Base-by-base conservation (phyloP, 1,284 basidiomycete species). In the Rhodofomes roseus region DNA sequence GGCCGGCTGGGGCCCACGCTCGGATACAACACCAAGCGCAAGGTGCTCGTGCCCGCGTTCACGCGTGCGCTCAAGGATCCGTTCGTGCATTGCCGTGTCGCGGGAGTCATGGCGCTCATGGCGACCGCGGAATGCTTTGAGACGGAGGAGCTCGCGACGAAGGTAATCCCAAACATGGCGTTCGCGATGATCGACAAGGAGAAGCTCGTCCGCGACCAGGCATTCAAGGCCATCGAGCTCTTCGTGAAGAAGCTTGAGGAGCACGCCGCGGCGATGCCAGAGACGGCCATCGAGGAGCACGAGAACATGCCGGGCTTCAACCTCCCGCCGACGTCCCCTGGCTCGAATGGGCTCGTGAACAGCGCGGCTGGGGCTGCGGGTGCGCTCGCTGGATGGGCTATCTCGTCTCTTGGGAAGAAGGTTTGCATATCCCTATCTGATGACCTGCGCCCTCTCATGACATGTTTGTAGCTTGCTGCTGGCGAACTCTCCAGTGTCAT, bases 31-130 rank as follows among this genome's bases (percentile, higher is more conserved):
- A 98, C 96, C 6, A 95, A 96, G 71, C 87, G 89, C 64, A 98
- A 98, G 70, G 95, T 99, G 11, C 85, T 99, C 1, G 92, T 98
- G 0, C 95, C 96, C 1, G 97, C 97, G 1, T 99, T 99, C 72
- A 84, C 90, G 1, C 84, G 95, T 57, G 92, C 93, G 9, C 74
- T 99, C 52, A 95, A 95, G 69, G 97, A 99, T 72, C 75, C 86
- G 0, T 99, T 98, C 71, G 89, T 96, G 0, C 96, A 97, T 71
- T 91, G 95, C 1, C 83, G 97, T 31, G 94, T 98, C 0, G 96
- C 96, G 0, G 97, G 94, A 0, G 74, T 99, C 46, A 95, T 96
- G 93, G 93, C 95, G 16, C 86, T 98, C 66, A 96, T 96, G 89
- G 95, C 96, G 1, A 96, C 94, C 0, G 86, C 90, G 18, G 96